Percentiles rank a stretch among this genome's conserved stretches.
Evolutionary conservation across 208 protist species (phyloP).

Genomic region (Trypanosoma melophagium): DNA sequence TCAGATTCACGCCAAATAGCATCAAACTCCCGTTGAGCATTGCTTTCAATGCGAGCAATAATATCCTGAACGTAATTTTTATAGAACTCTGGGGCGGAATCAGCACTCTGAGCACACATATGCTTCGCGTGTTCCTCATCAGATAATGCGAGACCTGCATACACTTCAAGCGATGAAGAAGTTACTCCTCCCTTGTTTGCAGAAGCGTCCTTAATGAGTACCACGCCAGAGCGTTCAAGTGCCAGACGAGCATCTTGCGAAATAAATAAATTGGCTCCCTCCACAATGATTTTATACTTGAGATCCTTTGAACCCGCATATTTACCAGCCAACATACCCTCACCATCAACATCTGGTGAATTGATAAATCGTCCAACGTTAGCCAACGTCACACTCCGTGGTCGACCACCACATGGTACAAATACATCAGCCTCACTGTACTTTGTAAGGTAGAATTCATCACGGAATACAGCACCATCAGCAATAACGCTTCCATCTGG

Average conservation of each 20-base stretch:
- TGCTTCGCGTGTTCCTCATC: slow-evolving; percentile 90
- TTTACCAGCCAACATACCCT: slow-evolving; percentile 65
- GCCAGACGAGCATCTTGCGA: slow-evolving; percentile 93
- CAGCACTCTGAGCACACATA: slow-evolving; percentile 80
- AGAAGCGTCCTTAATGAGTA: slow-evolving; percentile 91
- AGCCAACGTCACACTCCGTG: slow-evolving; percentile 89
- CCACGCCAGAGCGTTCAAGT: slow-evolving; percentile 84
- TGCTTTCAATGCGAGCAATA: slow-evolving; percentile 77
- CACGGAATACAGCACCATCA: slow-evolving; percentile 81
- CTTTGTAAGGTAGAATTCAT: slow-evolving; percentile 93
- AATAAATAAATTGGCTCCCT: slow-evolving; percentile 98
- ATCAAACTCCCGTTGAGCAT: slow-evolving; percentile 91
- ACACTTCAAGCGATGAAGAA: slow-evolving; percentile 96
- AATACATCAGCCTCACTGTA: slow-evolving; percentile 92
- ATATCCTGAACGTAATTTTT: slow-evolving; percentile 91
- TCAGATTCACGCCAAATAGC: slow-evolving; percentile 85
- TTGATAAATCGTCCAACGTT: slow-evolving; percentile 91
- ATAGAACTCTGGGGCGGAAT: slow-evolving; percentile 88
- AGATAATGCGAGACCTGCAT: slow-evolving; percentile 91
- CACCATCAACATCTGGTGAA: slow-evolving; percentile 54
- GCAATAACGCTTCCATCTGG: slow-evolving; percentile 80
- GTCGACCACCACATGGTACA: slow-evolving; percentile 96
- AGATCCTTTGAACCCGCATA: slow-evolving; percentile 46
- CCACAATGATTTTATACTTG: slow-evolving; percentile 94
- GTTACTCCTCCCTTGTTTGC: slow-evolving; percentile 98